Evolutionary conservation across 768 basidiomycete genomes (phyloP).

Genomic region (Kwoniella sp.): DNA sequence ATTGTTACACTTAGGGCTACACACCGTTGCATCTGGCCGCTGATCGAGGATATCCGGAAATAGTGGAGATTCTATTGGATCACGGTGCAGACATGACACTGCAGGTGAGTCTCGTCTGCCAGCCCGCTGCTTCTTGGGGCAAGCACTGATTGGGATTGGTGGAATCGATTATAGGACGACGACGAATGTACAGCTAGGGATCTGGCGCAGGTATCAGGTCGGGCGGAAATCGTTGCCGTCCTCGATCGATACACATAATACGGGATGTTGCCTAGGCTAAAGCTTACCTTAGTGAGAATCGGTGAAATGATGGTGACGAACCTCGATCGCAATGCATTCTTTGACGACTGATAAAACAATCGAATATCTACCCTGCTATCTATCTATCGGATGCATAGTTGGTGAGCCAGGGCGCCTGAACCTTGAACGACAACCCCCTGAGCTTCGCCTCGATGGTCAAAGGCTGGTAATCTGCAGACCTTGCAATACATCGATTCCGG

Average conservation of each 20-base stretch:
- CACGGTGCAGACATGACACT: conserved; percentile 67
- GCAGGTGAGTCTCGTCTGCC: conserved; percentile 60
- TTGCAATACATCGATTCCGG: conserved; percentile 22
- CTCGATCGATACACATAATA: conserved; percentile 13
- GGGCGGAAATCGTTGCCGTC: conserved; percentile 62
- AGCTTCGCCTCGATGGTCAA: not conserved
- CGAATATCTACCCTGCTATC: too few species aligned
- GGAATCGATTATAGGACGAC: conserved; percentile 71
- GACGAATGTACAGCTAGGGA: conserved; percentile 67
- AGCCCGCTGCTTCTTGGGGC: not conserved
- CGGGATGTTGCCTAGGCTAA: too few species aligned
- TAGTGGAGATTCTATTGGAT: conserved; percentile 65
- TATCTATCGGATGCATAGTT: not conserved
- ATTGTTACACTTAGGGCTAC: conserved; percentile 88
- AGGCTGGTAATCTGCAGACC: conserved; percentile 3
- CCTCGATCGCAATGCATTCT: too few species aligned
- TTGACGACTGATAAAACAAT: too few species aligned
- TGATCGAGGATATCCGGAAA: conserved; percentile 70
- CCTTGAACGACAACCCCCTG: not conserved
- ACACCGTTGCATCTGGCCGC: conserved; percentile 83
- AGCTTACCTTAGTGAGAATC: too few species aligned
- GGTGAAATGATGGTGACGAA: too few species aligned
- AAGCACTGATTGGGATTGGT: too few species aligned
- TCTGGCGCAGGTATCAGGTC: conserved; percentile 65
- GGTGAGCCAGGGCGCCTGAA: not conserved